These are phyloP conservation scores for Rhizophora mangle DNA, from an alignment of 345 rosid species.

Conservation along the genomic window DNA sequence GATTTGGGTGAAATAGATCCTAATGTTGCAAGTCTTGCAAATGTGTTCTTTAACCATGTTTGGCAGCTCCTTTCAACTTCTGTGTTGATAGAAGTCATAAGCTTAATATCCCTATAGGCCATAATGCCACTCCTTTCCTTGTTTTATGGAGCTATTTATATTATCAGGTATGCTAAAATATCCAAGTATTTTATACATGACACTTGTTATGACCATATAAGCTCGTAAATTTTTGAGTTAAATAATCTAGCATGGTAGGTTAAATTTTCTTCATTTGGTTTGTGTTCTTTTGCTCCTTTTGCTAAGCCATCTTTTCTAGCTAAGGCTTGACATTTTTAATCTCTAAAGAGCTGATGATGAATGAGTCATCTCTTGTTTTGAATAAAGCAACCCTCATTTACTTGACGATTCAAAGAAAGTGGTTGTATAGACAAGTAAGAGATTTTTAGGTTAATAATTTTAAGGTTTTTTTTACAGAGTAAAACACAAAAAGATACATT, in stretches of 20 bases:
- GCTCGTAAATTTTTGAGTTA: no score
- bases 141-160: slow-evolving; percentile 89
- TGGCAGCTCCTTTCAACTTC: slow-evolving; percentile 89
- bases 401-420: neutral
- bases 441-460: neutral
- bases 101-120: slow-evolving; percentile 98
- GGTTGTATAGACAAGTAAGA: no score
- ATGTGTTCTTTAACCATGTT: slow-evolving; percentile 78
- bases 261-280: no score
- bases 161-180: slow-evolving; percentile 54
- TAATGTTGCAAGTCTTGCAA: slow-evolving; percentile 56
- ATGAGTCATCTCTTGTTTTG: neutral
- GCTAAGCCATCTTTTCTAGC: no score
- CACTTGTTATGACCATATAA: neutral
- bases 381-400: neutral
- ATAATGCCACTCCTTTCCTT: slow-evolving; percentile 89
- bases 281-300: no score
- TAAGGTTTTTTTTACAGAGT: neutral
- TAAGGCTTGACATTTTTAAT: no score
- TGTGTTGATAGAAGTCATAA: slow-evolving; percentile 84
- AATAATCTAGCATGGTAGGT: no score
- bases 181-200: neutral
- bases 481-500: no score
- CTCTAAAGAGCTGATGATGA: neutral
- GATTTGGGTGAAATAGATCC: slow-evolving; percentile 95